These are phyloP conservation scores for Blastocystis sp. DNA, from an alignment of 352 stramenopile species.

Conservation along the genomic window DNA sequence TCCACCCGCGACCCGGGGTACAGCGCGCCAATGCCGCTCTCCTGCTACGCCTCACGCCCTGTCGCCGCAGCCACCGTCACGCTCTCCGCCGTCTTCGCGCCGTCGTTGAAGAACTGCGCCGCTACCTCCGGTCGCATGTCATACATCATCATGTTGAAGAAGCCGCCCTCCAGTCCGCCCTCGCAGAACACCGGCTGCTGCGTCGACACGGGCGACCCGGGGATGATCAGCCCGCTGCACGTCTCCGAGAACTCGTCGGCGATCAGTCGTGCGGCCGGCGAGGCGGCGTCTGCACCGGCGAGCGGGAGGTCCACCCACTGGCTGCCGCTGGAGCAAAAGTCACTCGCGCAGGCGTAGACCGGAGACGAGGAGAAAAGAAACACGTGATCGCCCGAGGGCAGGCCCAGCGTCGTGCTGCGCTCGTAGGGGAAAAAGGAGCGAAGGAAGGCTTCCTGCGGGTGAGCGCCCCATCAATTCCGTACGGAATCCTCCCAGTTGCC, in stretches of 20 bases:
- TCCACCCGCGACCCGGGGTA: conserved; percentile 90
- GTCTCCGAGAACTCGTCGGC: neutral
- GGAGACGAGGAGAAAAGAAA: conserved; percentile 54
- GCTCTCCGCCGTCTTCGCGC: conserved; percentile 71
- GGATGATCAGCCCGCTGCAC: neutral
- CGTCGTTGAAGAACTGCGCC: conserved; percentile 82
- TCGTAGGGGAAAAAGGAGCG: conserved; percentile 79
- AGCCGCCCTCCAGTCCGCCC: conserved; percentile 61
- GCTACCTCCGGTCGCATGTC: conserved; percentile 81
- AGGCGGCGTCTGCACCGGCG: neutral
- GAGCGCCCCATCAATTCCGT: neutral
- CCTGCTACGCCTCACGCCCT: conserved; percentile 82
- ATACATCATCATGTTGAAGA: conserved; percentile 91
- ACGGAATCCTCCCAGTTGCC: conserved; percentile 89
- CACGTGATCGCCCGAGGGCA: conserved; percentile 15
- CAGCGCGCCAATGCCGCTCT: conserved; percentile 88
- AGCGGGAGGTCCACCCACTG: neutral
- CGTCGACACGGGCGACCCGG: conserved; percentile 8
- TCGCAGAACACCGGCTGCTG: conserved; percentile 38
- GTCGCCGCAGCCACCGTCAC: conserved; percentile 74
- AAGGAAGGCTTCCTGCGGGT: conserved; percentile 64
- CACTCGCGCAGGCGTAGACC: neutral
- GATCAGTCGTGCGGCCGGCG: too few relatives aligned
- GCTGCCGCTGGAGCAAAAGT: neutral
- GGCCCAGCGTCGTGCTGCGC: conserved; percentile 78